A percentile compares a stretch with the other conserved stretches of the same genome.
Conservation (phyloP, 2,329 filamentous ascomycete genomes). For the Fusarium metavorans region DNA sequence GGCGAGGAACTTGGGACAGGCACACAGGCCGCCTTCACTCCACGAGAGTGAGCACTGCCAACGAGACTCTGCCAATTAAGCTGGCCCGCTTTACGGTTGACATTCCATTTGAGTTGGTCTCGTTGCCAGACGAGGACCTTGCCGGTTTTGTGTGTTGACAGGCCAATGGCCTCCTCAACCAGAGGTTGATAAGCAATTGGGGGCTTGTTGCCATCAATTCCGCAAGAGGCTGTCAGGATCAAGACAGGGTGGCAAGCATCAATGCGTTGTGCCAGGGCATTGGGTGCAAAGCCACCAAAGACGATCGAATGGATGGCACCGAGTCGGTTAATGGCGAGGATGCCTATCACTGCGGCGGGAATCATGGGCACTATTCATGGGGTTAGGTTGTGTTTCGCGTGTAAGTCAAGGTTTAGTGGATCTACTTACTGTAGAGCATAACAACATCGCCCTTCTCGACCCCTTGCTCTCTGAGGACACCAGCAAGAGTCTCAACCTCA, state of each 20-base stretch:
- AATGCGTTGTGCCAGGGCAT: constrained; percentile 87
- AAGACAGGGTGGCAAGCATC: constrained; percentile 81
- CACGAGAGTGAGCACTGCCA: constrained; percentile 75
- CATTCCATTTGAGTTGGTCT: constrained; percentile 79
- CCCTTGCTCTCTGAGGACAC: constrained; percentile 84
- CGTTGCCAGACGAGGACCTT: constrained; percentile 88
- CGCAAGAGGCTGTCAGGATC: constrained; percentile 90
- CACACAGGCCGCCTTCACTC: constrained; percentile 78
- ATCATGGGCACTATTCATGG: constrained; percentile 88
- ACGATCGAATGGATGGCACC: constrained; percentile 93
- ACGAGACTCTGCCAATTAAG: constrained; percentile 84
- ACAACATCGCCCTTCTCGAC: constrained; percentile 88
- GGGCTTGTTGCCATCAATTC: constrained; percentile 87
- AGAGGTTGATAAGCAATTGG: constrained; percentile 82
- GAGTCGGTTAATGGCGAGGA: constrained; percentile 82
- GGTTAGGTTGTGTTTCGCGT: neutral
- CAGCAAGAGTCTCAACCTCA: constrained; percentile 85
- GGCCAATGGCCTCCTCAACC: constrained; percentile 77
- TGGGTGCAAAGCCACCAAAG: constrained; percentile 89
- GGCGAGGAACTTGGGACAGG: constrained; percentile 82
- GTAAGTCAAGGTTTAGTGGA: neutral
- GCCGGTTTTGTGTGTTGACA: constrained; percentile 77
- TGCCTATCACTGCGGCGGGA: constrained; percentile 86
- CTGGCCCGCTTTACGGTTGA: constrained; percentile 76
- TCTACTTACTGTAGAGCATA: constrained; percentile 83